Evolutionary conservation across 2,329 filamentous ascomycete genomes (phyloP), one percentile per base, ranked within the genome.

Genomic region (Aureobasidium sp.): DNA sequence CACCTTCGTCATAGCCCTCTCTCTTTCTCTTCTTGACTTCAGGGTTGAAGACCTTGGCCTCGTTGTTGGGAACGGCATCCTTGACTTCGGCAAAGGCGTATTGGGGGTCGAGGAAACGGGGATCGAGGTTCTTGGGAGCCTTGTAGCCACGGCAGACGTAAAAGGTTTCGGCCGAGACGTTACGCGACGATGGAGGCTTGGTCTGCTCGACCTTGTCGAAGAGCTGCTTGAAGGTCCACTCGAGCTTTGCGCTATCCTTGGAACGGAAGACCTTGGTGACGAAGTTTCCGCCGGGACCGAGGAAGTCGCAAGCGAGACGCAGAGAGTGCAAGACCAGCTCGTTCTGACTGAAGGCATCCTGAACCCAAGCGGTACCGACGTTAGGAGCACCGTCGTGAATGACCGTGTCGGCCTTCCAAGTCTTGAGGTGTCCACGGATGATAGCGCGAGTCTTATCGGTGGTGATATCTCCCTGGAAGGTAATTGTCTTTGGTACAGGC

Each of bases 211-310:
- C 94, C 67, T 94, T 95, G 52, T 83, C 83, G 78, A 99, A 99
- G 0, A 99, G 82, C 75, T 99, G 94, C 73, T 96, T 96, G 79
- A 97, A 91, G 37, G 97, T 92, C 94, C 94, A 99, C 53, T 97
- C 82, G 49, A 99, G 78, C 63, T 91, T 87, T 73, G 97, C 97
- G 79, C 96, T 97, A 73, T 99, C 93, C 73, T 97, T 97, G 37
- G 90, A 96, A 65, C 94, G 81, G 80, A 99, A 99, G 47, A 99
- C 90, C 77, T 99, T 99, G 62, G 93, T 97, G 48, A 97, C 92
- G 67, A 97, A 97, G 9, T 87, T 93, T 66, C 94, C 94, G 49
- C 92, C 91, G 73, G 93, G 88, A 20, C 85, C 82, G 63, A 99
- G 77, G 69, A 99, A 99, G 68, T 99, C 93, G 0, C 91, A 96